Percentiles rank a stretch among this genome's conserved stretches.
Conservation (phyloP, 2,329 filamentous ascomycete genomes). For the Calonectria fujianensis region DNA sequence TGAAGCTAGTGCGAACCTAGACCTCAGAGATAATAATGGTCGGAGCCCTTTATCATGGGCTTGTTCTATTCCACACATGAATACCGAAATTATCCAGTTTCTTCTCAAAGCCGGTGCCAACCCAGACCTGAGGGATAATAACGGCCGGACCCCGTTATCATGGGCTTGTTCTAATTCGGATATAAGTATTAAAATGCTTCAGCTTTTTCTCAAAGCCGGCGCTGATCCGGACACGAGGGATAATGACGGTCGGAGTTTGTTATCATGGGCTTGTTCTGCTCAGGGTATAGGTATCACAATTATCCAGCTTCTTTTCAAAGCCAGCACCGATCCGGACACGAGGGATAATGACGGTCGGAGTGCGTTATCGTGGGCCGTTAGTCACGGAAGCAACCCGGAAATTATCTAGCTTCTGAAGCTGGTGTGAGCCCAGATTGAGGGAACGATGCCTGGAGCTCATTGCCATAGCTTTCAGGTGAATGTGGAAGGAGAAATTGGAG, state of each 20-base stretch:
- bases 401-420: no score
- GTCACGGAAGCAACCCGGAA: no score
- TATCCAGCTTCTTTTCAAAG: background rate
- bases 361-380: background rate
- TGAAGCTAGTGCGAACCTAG: background rate
- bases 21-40: background rate
- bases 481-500: no score
- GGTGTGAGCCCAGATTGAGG: background rate
- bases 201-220: background rate
- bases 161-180: background rate
- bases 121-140: background rate
- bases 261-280: background rate
- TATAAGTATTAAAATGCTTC: no score
- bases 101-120: background rate
- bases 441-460: no score
- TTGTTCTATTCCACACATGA: background rate
- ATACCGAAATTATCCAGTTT: background rate
- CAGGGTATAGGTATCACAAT: no score
- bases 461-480: no score
- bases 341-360: background rate
- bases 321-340: background rate
- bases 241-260: background rate
- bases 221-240: background rate
- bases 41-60: background rate
- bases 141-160: background rate